phyloP scores from a whole-genome alignment of 1,284 basidiomycete genomes.

The Fomes fomentarius region DNA sequence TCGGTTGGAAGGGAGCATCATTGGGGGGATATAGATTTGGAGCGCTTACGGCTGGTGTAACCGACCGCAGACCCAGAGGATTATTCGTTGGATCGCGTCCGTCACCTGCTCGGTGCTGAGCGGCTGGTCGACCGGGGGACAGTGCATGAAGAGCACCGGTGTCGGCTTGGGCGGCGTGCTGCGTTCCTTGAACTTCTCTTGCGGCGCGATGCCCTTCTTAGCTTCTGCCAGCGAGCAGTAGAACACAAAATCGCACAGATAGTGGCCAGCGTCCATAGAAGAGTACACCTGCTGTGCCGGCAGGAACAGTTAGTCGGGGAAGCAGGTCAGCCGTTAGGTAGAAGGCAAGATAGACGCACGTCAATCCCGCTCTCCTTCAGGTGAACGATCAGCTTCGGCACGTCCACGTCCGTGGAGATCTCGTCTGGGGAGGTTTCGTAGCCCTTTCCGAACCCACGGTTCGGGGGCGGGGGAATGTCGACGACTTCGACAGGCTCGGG shows the following conservation, averaged over 20 bases:
- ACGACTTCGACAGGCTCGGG: slow-evolving; percentile 27
- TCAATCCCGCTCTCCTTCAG: slow-evolving; percentile 60
- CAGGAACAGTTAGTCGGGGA: slow-evolving; percentile 8
- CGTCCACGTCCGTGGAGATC: slow-evolving; percentile 50
- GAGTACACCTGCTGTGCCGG: slow-evolving; percentile 59
- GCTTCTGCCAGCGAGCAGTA: slow-evolving; percentile 79
- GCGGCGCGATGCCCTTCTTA: slow-evolving; percentile 53
- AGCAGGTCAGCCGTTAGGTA: slow-evolving; percentile 1
- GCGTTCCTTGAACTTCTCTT: slow-evolving; percentile 47
- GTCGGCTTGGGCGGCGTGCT: slow-evolving; percentile 47
- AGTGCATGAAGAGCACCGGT: slow-evolving; percentile 70
- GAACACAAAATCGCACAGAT: slow-evolving; percentile 78
- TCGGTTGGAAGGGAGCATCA: background rate
- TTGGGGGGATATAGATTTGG: background rate
- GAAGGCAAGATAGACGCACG: slow-evolving; percentile 42
- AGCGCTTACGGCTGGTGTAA: slow-evolving; percentile 23
- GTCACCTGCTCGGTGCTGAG: slow-evolving; percentile 66
- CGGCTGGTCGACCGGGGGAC: slow-evolving; percentile 66
- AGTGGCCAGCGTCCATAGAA: slow-evolving; percentile 77
- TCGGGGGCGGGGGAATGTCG: slow-evolving; percentile 37
- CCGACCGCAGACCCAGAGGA: slow-evolving; percentile 57
- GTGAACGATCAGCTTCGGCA: slow-evolving; percentile 54
- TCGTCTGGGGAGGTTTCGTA: slow-evolving; percentile 51
- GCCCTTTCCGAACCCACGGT: slow-evolving; percentile 54
- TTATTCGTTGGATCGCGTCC: slow-evolving; percentile 60